Base-by-base conservation (phyloP, 805 yeast genomes). In the Hanseniaspora meyeri region DNA sequence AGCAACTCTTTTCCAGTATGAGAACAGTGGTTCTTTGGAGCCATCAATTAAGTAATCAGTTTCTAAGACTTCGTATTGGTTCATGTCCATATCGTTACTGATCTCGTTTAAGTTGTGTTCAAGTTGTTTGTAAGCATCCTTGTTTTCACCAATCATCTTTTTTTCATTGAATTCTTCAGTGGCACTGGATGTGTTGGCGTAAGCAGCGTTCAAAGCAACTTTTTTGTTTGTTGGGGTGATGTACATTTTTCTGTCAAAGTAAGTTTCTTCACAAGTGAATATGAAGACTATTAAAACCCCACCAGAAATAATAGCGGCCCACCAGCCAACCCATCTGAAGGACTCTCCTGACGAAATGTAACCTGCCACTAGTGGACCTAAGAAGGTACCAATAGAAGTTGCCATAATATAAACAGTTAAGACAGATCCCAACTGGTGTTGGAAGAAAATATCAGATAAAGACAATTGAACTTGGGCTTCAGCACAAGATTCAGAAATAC, bases 281-380 rank as follows among this genome's bases (percentile, higher is more conserved):
- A 82, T 61, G 52, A 83, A 66, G 17, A 83, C 74, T 1, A 78
- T 57, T 57, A 84, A 68, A 27, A 81, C 69, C 1, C 70, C 81
- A 45, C 81, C 89, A 14, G 83, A 80, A 56, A 82, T 75, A 37
- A 86, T 84, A 7, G 78, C 80, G 16, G 80, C 81, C 61, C 75
- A 65, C 77, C 82, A 81, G 37, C 89, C 88, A 11, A 85, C 87
- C 95, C 95, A 87, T 63, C 85, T 73, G 71, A 85, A 87, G 14
- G 79, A 75, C 32, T 77, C 72, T 47, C 76, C 70, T 43, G 78
- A 74, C 11, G 81, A 77, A 60, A 85, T 79, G 62, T 81, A 80
- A 14, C 88, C 89, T 19, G 88, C 90, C 60, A 85, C 75, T 55
- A 87, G 70, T 1, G 95, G 95, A 2, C 93, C 91, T 59, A 86